Percentiles rank a stretch among this genome's conserved stretches.
These are phyloP conservation scores for Chlorella sp. DNA, from an alignment of 139 green algal genomes.

Conservation along the genomic window DNA sequence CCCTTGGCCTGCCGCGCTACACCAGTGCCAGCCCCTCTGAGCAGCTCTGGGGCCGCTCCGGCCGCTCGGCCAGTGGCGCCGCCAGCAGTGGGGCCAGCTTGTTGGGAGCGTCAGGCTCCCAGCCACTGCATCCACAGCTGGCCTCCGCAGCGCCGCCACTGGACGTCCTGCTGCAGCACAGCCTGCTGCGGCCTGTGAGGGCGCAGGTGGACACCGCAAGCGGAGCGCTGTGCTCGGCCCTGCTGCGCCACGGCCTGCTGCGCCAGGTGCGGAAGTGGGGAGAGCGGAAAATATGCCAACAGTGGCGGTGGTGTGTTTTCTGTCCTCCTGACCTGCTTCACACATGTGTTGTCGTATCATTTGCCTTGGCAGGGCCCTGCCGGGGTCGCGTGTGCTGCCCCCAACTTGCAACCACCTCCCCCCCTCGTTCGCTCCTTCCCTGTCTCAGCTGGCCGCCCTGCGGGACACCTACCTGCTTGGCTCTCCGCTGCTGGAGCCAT, in stretches of 20 bases:
- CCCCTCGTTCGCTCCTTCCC: not conserved
- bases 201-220: conserved; percentile 7
- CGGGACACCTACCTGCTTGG: conserved; percentile 48
- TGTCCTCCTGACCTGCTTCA: not conserved
- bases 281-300: no score
- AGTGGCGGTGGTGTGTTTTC: not conserved
- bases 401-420: not conserved
- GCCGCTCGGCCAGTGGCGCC: not conserved
- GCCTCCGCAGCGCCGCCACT: conserved; percentile 14
- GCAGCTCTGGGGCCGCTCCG: not conserved
- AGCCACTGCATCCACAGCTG: not conserved
- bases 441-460: conserved; percentile 47
- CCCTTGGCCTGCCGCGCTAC: not conserved
- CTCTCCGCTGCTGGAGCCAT: conserved; percentile 42
- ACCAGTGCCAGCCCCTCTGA: not conserved
- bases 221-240: conserved; percentile 9
- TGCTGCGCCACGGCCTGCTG: conserved; percentile 29
- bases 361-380: not conserved
- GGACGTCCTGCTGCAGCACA: conserved; percentile 25
- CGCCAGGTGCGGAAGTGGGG: conserved; percentile 21
- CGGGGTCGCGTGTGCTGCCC: not conserved
- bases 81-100: not conserved
- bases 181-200: conserved; percentile 42
- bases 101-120: not conserved
- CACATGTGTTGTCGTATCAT: not conserved